A percentile compares a stretch with the other conserved stretches of the same genome.
These are phyloP conservation scores for Yarrowia porcina DNA, from an alignment of 805 yeast genomes.

Conservation along the genomic window DNA sequence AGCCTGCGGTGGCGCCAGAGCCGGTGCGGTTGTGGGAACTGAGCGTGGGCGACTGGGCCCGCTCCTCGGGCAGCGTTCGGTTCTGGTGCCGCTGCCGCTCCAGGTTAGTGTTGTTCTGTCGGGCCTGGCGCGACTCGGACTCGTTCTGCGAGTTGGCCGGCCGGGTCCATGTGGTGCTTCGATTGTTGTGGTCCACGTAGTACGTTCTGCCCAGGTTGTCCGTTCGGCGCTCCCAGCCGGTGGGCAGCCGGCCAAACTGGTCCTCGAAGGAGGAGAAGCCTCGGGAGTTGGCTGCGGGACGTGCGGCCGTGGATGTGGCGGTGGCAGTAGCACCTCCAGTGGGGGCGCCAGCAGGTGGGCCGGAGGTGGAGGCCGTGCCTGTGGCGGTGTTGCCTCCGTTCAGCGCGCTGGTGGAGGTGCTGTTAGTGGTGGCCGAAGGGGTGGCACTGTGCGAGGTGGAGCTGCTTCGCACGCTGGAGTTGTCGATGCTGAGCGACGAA, in stretches of 20 bases:
- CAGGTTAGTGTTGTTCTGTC: conserved; percentile 68
- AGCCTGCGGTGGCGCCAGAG: conserved; percentile 42
- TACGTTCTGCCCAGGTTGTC: conserved; percentile 97
- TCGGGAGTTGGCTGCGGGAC: conserved; percentile 27
- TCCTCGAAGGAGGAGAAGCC: conserved; percentile 94
- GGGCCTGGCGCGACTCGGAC: conserved; percentile 52
- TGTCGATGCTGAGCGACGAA: conserved; percentile 28
- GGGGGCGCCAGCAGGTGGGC: neutral
- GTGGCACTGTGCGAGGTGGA: conserved; percentile 29
- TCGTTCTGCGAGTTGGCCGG: conserved; percentile 81
- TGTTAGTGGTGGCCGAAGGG: conserved; percentile 30
- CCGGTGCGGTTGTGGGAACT: conserved; percentile 34
- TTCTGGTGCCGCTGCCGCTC: conserved; percentile 89
- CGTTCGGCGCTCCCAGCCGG: conserved; percentile 99
- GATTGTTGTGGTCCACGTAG: conserved; percentile 95
- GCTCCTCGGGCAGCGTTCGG: conserved; percentile 66
- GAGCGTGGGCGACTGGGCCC: conserved; percentile 25
- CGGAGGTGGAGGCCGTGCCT: neutral
- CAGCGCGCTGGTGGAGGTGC: conserved; percentile 35
- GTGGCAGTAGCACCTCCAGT: conserved; percentile 28
- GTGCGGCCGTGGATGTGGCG: conserved; percentile 31
- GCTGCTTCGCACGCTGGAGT: conserved; percentile 32
- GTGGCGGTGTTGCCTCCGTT: conserved; percentile 7
- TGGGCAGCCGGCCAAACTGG: conserved; percentile 92
- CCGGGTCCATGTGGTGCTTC: conserved; percentile 99